These are phyloP conservation scores for Begonia masoniana DNA, from an alignment of 306 rosid species.

Conservation along the genomic window DNA sequence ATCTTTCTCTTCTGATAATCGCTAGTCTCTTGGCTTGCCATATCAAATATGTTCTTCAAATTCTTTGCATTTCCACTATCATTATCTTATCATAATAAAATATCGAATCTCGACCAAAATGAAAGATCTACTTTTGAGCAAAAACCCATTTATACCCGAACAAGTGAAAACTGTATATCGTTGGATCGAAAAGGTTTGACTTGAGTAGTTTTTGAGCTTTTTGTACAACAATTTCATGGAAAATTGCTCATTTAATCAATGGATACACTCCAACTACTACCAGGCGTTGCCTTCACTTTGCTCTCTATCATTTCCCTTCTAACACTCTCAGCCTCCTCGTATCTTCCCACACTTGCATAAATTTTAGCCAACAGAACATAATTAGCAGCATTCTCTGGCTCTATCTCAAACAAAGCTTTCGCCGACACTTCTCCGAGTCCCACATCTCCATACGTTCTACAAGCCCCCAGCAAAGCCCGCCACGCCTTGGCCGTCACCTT, in stretches of 20 bases:
- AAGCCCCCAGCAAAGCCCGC: slow-evolving; percentile 77
- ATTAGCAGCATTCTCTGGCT: slow-evolving; percentile 69
- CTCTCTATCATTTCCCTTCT: slow-evolving; percentile 39
- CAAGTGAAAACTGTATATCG: no score
- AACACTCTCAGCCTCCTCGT: slow-evolving; percentile 48
- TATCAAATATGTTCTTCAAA: no score
- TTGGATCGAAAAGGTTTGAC: no score
- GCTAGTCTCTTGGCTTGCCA: no score
- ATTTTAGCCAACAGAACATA: slow-evolving; percentile 50
- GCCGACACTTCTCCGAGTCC: slow-evolving; percentile 60
- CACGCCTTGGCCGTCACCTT: slow-evolving; percentile 66
- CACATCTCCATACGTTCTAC: slow-evolving; percentile 50
- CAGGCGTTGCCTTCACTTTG: slow-evolving; percentile 41
- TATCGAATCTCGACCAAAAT: no score
- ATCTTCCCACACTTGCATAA: slow-evolving; percentile 57
- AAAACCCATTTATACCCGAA: no score
- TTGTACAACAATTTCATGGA: no score
- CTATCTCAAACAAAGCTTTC: slow-evolving; percentile 47
- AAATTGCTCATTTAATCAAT: not conserved
- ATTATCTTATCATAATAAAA: no score
- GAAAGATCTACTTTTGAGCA: no score
- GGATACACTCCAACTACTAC: slow-evolving; percentile 65
- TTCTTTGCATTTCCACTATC: no score
- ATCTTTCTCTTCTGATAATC: no score
- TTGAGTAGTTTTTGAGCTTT: no score